Evolutionary conservation across 2,329 filamentous ascomycete genomes (phyloP).

Genomic region (Zymoseptoria crescenta): DNA sequence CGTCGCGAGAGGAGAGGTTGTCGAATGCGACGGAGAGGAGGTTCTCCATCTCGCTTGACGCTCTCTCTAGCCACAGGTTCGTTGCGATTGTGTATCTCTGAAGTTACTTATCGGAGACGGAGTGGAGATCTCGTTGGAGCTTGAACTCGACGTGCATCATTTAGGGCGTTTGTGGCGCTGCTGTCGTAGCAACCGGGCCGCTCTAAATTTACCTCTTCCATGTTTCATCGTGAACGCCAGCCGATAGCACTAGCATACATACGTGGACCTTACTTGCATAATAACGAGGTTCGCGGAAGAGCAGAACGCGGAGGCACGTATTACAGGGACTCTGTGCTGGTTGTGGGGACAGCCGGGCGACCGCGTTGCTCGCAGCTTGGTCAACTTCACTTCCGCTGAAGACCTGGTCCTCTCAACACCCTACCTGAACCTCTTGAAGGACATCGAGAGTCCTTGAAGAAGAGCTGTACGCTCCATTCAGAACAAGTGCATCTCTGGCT

Average conservation of each 20-base stretch:
- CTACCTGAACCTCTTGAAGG: too few relatives aligned
- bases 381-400: neutral
- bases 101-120: neutral
- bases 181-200: neutral
- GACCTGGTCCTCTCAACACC: too few relatives aligned
- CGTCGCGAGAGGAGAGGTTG: conserved; percentile 88
- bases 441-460: too few relatives aligned
- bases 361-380: neutral
- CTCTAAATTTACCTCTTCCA: neutral
- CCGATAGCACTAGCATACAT: too few relatives aligned
- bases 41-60: conserved; percentile 63
- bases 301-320: neutral
- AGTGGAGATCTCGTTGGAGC: neutral
- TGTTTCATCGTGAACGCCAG: neutral
- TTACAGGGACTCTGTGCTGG: neutral
- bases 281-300: neutral
- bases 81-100: neutral
- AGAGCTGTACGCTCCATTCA: neutral
- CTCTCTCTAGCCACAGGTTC: neutral
- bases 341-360: too few relatives aligned
- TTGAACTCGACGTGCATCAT: too few relatives aligned
- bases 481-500: neutral
- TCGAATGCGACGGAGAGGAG: conserved; percentile 90
- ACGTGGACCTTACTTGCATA: too few relatives aligned
- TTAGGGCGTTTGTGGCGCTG: neutral